Evolutionary conservation across 1,139 yeast genomes (phyloP).

Genomic region (Magnusiomyces sp.): DNA sequence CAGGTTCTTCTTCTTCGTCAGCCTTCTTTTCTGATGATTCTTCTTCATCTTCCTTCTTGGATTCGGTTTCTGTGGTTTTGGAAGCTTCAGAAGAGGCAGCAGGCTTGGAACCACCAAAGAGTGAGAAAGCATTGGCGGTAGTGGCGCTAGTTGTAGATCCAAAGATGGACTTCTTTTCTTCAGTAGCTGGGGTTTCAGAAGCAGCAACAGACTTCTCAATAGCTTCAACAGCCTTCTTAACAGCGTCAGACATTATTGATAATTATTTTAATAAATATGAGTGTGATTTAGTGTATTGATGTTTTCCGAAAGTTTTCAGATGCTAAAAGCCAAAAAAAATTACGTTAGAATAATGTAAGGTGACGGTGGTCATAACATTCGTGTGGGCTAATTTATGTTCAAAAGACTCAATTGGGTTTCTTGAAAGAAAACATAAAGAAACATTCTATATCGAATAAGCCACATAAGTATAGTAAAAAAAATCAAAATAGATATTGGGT

Average conservation of each 20-base stretch:
- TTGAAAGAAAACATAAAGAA: too few species aligned
- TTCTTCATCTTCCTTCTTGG: constrained; percentile 28
- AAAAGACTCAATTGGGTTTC: too few species aligned
- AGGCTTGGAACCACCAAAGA: constrained; percentile 82
- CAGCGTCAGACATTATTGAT: constrained; percentile 15
- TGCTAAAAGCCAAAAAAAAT: too few species aligned
- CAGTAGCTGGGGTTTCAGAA: constrained; percentile 15
- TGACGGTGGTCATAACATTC: too few species aligned
- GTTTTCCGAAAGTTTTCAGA: too few species aligned
- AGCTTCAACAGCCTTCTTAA: constrained; percentile 16
- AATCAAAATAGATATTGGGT: too few species aligned
- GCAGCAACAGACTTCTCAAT: constrained; percentile 17
- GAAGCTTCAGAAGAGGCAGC: too few species aligned
- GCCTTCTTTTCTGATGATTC: constrained; percentile 35
- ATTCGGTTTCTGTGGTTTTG: constrained; percentile 38
- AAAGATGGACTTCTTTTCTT: constrained; percentile 17
- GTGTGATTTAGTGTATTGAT: too few species aligned
- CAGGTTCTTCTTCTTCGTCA: constrained; percentile 84
- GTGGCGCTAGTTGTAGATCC: constrained; percentile 42
- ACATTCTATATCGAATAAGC: too few species aligned
- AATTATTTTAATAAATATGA: neutral
- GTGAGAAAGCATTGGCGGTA: constrained; percentile 71
- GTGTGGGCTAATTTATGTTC: too few species aligned
- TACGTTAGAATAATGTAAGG: too few species aligned
- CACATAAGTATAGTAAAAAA: too few species aligned